These are phyloP conservation scores for Zymoseptoria brevis DNA, from an alignment of 2,329 filamentous ascomycete genomes.

Conservation along the genomic window DNA sequence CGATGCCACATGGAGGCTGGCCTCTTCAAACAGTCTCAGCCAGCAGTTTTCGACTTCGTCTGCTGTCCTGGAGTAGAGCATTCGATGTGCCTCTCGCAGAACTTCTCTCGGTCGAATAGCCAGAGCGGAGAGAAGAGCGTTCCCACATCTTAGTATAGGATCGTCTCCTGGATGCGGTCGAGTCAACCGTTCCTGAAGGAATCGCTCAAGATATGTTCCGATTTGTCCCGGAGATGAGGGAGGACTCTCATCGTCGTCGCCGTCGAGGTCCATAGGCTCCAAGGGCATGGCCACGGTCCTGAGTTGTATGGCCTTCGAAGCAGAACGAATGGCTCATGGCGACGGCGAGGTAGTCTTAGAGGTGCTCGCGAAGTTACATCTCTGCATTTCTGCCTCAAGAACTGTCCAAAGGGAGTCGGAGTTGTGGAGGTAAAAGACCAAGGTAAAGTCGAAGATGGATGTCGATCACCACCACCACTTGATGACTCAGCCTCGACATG, in stretches of 20 bases:
- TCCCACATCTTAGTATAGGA: conserved; percentile 35
- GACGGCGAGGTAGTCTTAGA: background rate
- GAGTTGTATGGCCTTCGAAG: background rate
- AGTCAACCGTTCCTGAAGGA: background rate
- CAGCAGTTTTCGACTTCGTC: conserved; percentile 59
- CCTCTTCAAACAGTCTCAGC: conserved; percentile 64
- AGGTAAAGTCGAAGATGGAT: background rate
- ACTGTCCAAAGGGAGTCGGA: background rate
- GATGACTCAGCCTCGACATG: too few relatives aligned
- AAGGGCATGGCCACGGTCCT: background rate
- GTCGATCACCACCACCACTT: too few relatives aligned
- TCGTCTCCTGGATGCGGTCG: conserved; percentile 11
- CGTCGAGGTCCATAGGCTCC: background rate
- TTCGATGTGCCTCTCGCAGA: conserved; percentile 52
- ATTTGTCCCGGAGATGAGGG: background rate
- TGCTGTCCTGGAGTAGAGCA: conserved; percentile 63
- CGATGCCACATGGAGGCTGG: conserved; percentile 59
- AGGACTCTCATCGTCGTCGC: background rate
- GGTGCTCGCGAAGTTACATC: background rate
- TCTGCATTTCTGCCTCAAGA: background rate
- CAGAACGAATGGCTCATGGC: background rate
- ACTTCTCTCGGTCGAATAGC: conserved; percentile 42
- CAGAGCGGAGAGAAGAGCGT: conserved; percentile 33
- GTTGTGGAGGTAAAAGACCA: background rate
- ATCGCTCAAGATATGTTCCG: background rate